Percentiles rank a stretch among this genome's conserved stretches.
phyloP scores from a whole-genome alignment of 2,329 filamentous ascomycete species.

The Penicillium sp. region DNA sequence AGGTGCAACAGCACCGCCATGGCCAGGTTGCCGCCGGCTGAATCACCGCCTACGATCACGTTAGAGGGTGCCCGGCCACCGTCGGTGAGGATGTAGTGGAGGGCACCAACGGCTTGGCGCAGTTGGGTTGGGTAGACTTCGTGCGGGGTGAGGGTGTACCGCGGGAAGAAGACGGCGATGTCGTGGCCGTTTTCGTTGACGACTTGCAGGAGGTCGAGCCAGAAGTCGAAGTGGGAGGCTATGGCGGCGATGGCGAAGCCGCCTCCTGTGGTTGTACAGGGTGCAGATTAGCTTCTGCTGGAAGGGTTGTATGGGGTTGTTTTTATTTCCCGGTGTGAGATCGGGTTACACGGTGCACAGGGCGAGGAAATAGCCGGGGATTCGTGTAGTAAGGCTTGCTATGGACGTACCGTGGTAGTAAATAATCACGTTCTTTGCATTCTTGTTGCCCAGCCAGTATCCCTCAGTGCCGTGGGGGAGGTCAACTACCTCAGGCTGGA shows the following conservation, averaged over 20 bases:
- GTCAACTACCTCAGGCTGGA: slow-evolving; percentile 32
- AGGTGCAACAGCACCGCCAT: slow-evolving; percentile 38
- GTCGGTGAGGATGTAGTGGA: slow-evolving; percentile 42
- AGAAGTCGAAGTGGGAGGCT: slow-evolving; percentile 50
- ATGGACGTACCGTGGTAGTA: slow-evolving; percentile 40
- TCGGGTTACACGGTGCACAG: slow-evolving; percentile 4
- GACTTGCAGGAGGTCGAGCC: slow-evolving; percentile 42
- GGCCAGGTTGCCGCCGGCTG: slow-evolving; percentile 45
- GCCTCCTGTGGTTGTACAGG: slow-evolving; percentile 46
- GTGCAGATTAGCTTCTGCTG: slow-evolving; percentile 8
- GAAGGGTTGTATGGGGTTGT: background rate
- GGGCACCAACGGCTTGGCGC: slow-evolving; percentile 39
- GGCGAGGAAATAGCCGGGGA: too few species aligned
- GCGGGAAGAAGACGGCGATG: slow-evolving; percentile 53
- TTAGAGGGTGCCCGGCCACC: slow-evolving; percentile 34
- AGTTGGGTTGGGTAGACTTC: slow-evolving; percentile 44
- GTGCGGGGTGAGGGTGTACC: slow-evolving; percentile 55
- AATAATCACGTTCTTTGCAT: slow-evolving; percentile 42
- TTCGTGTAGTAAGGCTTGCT: background rate
- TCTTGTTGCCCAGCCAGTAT: slow-evolving; percentile 44
- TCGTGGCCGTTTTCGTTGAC: slow-evolving; percentile 46
- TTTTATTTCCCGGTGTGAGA: background rate
- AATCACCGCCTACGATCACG: slow-evolving; percentile 44
- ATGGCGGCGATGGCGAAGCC: slow-evolving; percentile 53
- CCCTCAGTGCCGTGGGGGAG: slow-evolving; percentile 37